Evolutionary conservation across 257 asterid genomes (phyloP).

Genomic region (Plantago major): DNA sequence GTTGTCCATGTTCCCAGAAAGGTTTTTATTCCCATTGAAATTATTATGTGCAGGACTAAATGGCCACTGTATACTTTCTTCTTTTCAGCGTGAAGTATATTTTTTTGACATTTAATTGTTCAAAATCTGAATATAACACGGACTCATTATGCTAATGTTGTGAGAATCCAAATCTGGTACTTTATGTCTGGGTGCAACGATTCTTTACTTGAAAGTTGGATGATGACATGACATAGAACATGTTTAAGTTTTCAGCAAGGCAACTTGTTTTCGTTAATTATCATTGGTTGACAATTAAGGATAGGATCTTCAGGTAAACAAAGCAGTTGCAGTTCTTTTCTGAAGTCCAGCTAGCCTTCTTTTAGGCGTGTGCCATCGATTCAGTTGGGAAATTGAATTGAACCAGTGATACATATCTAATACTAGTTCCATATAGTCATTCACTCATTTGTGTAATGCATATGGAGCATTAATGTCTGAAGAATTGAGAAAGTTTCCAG

Average conservation of each 20-base stretch:
- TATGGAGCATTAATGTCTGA: no score
- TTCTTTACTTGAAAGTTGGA: no score
- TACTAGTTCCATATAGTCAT: not conserved
- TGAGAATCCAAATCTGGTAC: no score
- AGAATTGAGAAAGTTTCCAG: no score
- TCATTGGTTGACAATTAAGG: not conserved
- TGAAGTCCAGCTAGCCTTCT: not conserved
- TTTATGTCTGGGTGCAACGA: no score
- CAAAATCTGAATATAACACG: not conserved
- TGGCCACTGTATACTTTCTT: not conserved
- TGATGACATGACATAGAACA: not conserved
- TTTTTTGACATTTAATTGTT: not conserved
- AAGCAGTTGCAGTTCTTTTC: not conserved
- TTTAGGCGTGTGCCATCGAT: not conserved
- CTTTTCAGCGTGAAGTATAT: not conserved
- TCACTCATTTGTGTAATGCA: no score
- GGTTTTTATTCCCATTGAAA: no score
- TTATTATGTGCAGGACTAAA: not conserved
- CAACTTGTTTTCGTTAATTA: not conserved
- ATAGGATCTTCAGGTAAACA: not conserved
- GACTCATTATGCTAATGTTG: no score
- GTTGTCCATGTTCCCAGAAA: no score
- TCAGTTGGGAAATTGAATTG: not conserved
- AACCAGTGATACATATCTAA: not conserved
- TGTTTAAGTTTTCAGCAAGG: not conserved